Base-by-base conservation (phyloP, 306 rosid genomes). In the Lagenaria siceraria region DNA sequence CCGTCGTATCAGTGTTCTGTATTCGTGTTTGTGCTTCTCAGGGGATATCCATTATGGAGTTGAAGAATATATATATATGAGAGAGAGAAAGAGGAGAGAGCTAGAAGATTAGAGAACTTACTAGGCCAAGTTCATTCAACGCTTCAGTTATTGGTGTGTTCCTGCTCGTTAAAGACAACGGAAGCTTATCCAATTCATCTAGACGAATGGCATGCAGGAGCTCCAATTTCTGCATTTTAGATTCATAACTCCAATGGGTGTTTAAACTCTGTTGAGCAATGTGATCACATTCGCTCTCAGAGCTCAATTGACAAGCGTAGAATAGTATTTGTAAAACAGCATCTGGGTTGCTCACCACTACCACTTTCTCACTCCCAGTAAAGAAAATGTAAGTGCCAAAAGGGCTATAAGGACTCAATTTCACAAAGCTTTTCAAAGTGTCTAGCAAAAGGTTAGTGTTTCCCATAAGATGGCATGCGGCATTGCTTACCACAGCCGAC, bases 381-480 rank as follows among this genome's bases (percentile, higher is more conserved):
- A 86, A 85, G 80, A 90, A 86, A 69, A 90, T 25, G 68, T 78
- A 95, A 2, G 90, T 90, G 19, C 99, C 97, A 55, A 90, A 95
- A 21, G 99, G 96, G 70, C 87, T 88, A 55, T 89, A 95, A 81
- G 97, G 93, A 79, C 97, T 95, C 48, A 89, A 73, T 10, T 84
- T 81, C 19, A 87, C 69, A 35, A 90, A 88, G 55, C 69, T 83
- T 3, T 80, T 72, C 63, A 90, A 64, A 2, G 89, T 92, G 21
- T 90, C 90, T 21, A 87, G 63, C 33, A 92, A 63, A 64, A 81
- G 77, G 69, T 88, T 92, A 25, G 93, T 82, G 78, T 81, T 90
- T 22, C 91, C 97, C 92, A 89, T 95, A 5, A 92, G 90, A 49
- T 52, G 82, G 59, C 90, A 90, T 2, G 97, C 97, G 1, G 83